Base-by-base conservation (phyloP, 2,329 filamentous ascomycete genomes). In the Penicillium sp. region DNA sequence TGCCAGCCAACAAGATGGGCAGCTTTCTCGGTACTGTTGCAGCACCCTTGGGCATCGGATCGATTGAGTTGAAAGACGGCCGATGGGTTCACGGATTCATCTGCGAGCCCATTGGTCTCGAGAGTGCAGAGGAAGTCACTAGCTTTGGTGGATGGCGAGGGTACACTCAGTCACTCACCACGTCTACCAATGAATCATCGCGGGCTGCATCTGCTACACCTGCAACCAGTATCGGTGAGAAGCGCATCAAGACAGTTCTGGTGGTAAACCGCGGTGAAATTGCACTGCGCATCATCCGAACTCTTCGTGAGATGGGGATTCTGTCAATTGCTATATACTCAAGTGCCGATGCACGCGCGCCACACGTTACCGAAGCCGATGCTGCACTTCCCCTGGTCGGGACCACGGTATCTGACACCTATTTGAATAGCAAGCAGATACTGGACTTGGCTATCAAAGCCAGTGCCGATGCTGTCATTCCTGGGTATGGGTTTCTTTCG, bases 401-500 rank as follows among this genome's bases (percentile, higher is more conserved):
- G 0, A 69, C 75, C 16, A 42, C 21, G 7, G 31, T 31, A n/a
- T 35, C 33, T 14, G 33, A 50, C 10, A 50, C 48, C 0, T 50
- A 50, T 42, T n/a, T 50, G 19, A 31, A 50, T 33, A 21, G 26
- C 33, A 27, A 29, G 13, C 27, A 42, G 31, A 63, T 53, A 2
- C 4, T 53, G 11, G 43, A 19, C 6, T 16, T 53, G 1, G 23
- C 51, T 19, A 9, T 31, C 8, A 47, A 47, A 26, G 7, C 44
- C n/a, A n/a, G 11, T 21, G 82, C 73, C 2, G 80, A 88, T 59
- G 85, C 85, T 3, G 79, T 89, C 16, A 85, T 87, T 50, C 87
- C 87, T 0, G 87, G 87, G 2, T 89, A 90, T 72, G 87, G 87
- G 0, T 89, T 88, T 58, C 71, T 90, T 1, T 83, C 83, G 0